phyloP scores from a whole-genome alignment of 805 yeast species.

The Lachancea sp. region DNA sequence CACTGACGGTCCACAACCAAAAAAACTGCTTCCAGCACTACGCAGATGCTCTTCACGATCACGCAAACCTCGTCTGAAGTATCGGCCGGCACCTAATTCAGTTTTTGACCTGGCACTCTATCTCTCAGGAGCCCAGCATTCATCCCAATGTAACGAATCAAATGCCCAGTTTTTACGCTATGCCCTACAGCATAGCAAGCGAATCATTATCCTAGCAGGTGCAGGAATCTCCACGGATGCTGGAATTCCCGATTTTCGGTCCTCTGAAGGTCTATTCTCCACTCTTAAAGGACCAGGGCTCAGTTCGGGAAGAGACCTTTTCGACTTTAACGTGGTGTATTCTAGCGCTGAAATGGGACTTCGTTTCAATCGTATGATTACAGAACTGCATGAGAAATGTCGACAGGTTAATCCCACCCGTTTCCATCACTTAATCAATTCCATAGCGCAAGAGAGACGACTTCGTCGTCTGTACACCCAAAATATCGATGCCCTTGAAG shows the following conservation, averaged over 20 bases:
- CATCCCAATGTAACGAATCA: conserved; percentile 6
- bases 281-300: conserved; percentile 38
- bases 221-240: conserved; percentile 90
- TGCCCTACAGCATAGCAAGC: conserved; percentile 48
- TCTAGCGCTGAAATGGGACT: conserved; percentile 52
- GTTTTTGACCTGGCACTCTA: conserved; percentile 34
- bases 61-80: conserved; percentile 42
- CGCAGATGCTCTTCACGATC: conserved; percentile 9
- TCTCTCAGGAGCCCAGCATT: conserved; percentile 12
- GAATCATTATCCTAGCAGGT: conserved; percentile 66
- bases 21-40: conserved; percentile 18
- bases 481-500: conserved; percentile 78
- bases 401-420: conserved; percentile 57
- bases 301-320: conserved; percentile 57
- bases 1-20: conserved; percentile 15
- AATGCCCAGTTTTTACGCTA: conserved; percentile 45
- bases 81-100: conserved; percentile 43
- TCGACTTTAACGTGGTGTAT: conserved; percentile 68
- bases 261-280: conserved; percentile 69
- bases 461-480: conserved; percentile 76
- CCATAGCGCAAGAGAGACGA: conserved; percentile 54
- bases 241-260: conserved; percentile 85
- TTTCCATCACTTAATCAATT: conserved; percentile 62
- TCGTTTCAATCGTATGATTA: conserved; percentile 70
- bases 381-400: conserved; percentile 51